Evolutionary conservation across 805 yeast genomes (phyloP).

Genomic region (Yarrowia sp.): DNA sequence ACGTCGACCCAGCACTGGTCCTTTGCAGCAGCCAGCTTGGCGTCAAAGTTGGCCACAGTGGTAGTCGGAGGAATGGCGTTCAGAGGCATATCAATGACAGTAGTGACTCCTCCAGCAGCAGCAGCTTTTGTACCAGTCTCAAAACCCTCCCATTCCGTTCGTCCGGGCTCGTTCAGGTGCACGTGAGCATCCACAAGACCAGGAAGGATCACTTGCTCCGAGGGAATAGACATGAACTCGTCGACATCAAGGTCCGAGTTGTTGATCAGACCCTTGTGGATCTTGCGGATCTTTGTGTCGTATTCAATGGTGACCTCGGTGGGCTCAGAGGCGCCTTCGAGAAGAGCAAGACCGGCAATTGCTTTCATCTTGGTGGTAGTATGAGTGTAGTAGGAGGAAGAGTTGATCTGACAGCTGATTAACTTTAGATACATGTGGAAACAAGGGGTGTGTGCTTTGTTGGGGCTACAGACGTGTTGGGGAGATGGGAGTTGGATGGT

Average conservation of each 20-base stretch:
- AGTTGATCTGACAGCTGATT: background rate
- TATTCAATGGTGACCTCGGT: constrained; percentile 4
- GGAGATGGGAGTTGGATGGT: no score
- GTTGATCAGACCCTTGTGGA: background rate
- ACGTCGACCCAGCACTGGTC: constrained; percentile 89
- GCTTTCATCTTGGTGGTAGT: constrained; percentile 5
- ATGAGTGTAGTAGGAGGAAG: background rate
- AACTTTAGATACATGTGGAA: background rate
- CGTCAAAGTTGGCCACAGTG: constrained; percentile 67
- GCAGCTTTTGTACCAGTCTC: constrained; percentile 96
- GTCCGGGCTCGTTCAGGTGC: constrained; percentile 94
- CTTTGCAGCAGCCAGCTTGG: constrained; percentile 73
- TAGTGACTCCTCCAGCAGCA: constrained; percentile 93
- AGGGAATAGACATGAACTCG: background rate
- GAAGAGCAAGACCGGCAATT: constrained; percentile 9
- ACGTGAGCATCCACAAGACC: constrained; percentile 94
- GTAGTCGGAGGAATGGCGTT: constrained; percentile 97
- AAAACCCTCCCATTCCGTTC: constrained; percentile 98
- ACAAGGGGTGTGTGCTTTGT: no score
- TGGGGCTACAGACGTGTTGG: no score
- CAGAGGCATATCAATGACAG: constrained; percentile 93
- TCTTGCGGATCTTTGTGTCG: constrained; percentile 4
- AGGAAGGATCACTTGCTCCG: constrained; percentile 58
- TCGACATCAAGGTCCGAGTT: constrained; percentile 10
- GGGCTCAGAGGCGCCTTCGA: constrained; percentile 18